phyloP scores from a whole-genome alignment of 2,329 filamentous ascomycete genomes.

The Fusarium nelsonii region DNA sequence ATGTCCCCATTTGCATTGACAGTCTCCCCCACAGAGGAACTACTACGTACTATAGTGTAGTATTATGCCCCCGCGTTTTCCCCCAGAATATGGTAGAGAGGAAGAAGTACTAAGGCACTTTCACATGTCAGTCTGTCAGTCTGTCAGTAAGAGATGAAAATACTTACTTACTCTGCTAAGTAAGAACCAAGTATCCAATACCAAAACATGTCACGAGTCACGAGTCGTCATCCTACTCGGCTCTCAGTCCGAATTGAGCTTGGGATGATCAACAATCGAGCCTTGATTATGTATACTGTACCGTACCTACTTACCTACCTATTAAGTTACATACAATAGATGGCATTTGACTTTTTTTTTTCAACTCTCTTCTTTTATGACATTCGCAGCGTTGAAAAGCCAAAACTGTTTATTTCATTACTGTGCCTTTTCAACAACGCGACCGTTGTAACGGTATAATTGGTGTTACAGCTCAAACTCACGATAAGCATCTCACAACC shows the following conservation, averaged over 20 bases:
- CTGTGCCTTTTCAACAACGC: not conserved
- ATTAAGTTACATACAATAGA: not conserved
- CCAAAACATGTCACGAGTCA: slow-evolving; percentile 42
- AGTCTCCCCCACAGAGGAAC: slow-evolving; percentile 10
- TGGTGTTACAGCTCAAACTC: slow-evolving; percentile 11
- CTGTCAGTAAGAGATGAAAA: too few species aligned
- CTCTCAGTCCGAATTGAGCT: slow-evolving; percentile 35
- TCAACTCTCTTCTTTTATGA: not conserved
- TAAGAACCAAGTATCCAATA: not conserved
- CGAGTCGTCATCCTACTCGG: slow-evolving; percentile 43
- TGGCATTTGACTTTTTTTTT: not conserved
- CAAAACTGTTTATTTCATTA: not conserved
- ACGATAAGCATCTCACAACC: slow-evolving; percentile 14
- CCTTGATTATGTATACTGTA: not conserved
- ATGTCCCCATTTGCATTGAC: slow-evolving; percentile 5
- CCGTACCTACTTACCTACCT: not conserved
- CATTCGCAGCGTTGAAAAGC: not conserved
- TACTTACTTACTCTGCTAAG: too few species aligned
- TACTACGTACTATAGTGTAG: not conserved
- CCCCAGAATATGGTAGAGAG: slow-evolving; percentile 9
- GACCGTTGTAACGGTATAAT: slow-evolving; percentile 14
- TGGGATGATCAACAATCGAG: slow-evolving; percentile 17
- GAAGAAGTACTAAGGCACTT: slow-evolving; percentile 37
- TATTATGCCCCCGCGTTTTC: slow-evolving; percentile 25
- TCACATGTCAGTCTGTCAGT: slow-evolving; percentile 46